Conservation (phyloP, 306 rosid species). For the Leucaena leucocephala region DNA sequence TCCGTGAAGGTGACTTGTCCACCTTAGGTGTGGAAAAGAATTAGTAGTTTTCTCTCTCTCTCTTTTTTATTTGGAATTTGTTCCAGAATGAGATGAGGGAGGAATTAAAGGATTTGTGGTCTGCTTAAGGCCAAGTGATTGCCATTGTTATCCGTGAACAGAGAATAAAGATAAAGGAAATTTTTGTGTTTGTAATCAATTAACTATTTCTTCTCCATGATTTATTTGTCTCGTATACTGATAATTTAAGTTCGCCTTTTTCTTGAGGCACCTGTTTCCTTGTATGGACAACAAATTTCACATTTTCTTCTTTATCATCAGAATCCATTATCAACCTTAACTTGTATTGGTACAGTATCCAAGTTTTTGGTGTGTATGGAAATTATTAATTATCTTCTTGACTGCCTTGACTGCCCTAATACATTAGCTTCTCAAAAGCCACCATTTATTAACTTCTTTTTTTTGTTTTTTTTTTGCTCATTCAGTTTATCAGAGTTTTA, state of each 20-base stretch:
- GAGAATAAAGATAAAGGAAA: slow-evolving; percentile 12
- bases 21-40: neutral
- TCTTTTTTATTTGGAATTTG: slow-evolving; percentile 11
- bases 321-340: neutral
- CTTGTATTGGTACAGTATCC: neutral
- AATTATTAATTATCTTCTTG: neutral
- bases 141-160: neutral
- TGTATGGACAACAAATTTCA: slow-evolving; percentile 33
- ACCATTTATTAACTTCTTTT: neutral
- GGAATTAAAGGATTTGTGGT: neutral
- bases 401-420: neutral
- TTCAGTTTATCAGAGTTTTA: no score
- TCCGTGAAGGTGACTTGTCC: slow-evolving; percentile 22
- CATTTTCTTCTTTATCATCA: neutral
- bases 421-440: neutral
- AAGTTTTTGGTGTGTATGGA: neutral
- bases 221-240: slow-evolving; percentile 26
- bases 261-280: slow-evolving; percentile 25
- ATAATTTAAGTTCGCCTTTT: slow-evolving; percentile 30
- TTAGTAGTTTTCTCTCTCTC: no score
- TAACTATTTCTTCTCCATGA: slow-evolving; percentile 12
- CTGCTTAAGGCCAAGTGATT: neutral
- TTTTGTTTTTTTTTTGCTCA: no score
- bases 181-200: slow-evolving; percentile 29
- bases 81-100: neutral